phyloP scores from a whole-genome alignment of 2,329 filamentous ascomycete species.

The Aureobasidium pullulans region DNA sequence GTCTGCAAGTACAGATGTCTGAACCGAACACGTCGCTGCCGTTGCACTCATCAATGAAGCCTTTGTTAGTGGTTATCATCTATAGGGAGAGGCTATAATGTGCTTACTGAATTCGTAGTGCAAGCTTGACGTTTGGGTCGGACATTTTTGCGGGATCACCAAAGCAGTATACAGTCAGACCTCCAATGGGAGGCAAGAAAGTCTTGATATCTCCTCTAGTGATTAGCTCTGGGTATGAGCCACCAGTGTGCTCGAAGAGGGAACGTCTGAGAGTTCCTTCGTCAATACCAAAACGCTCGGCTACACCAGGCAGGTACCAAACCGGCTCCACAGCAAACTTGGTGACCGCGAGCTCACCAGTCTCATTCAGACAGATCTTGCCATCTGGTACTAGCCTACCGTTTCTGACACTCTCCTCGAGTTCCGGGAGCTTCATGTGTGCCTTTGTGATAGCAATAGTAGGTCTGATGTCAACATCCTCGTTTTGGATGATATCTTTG shows the following conservation, averaged over 20 bases:
- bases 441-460: slow-evolving; percentile 89
- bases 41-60: slow-evolving; percentile 59
- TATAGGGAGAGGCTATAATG: neutral
- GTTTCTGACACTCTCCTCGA: slow-evolving; percentile 76
- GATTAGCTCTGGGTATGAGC: slow-evolving; percentile 93
- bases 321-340: slow-evolving; percentile 96
- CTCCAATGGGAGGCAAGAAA: slow-evolving; percentile 91
- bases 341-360: slow-evolving; percentile 83
- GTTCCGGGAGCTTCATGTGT: slow-evolving; percentile 93
- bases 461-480: slow-evolving; percentile 78
- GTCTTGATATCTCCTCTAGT: slow-evolving; percentile 91
- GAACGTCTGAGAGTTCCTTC: slow-evolving; percentile 80
- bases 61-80: neutral
- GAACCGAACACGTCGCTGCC: slow-evolving; percentile 96
- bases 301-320: slow-evolving; percentile 53
- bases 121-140: slow-evolving; percentile 70
- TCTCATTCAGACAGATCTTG: slow-evolving; percentile 79
- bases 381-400: slow-evolving; percentile 75
- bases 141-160: slow-evolving; percentile 92
- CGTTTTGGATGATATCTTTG: slow-evolving; percentile 67
- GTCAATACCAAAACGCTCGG: slow-evolving; percentile 90
- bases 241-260: slow-evolving; percentile 90
- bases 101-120: slow-evolving; percentile 67
- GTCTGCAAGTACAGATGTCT: slow-evolving; percentile 94
- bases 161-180: slow-evolving; percentile 93